Conservation (phyloP, 768 basidiomycete genomes). For the Dacryopinax spathularia region DNA sequence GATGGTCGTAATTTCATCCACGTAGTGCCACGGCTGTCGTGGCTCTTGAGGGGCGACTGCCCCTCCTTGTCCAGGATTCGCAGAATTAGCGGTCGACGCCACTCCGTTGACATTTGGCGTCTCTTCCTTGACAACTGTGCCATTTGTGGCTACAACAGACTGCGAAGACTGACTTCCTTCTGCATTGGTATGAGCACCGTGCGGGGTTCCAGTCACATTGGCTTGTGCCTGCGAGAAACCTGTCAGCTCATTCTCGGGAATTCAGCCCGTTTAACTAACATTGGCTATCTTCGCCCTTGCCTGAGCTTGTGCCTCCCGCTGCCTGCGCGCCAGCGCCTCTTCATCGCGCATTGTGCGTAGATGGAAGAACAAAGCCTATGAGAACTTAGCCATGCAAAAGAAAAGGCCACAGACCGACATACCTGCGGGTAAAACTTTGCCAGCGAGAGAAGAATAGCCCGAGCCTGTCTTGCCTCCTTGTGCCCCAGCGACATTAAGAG, state of each 20-base stretch:
- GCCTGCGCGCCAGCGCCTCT: constrained; percentile 28
- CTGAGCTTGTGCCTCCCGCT: constrained; percentile 19
- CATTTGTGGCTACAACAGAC: constrained; percentile 5
- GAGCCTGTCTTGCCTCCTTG: constrained; percentile 84
- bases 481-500: constrained; percentile 78
- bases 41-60: constrained; percentile 17
- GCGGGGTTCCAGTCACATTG: constrained; percentile 23
- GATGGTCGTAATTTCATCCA: constrained; percentile 86
- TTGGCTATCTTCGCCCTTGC: not conserved
- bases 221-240: constrained; percentile 4
- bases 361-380: constrained; percentile 86
- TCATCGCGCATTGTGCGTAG: constrained; percentile 75
- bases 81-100: not conserved
- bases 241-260: not conserved
- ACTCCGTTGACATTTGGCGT: constrained; percentile 5
- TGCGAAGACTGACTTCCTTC: constrained; percentile 2
- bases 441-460: constrained; percentile 74
- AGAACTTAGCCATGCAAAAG: not conserved
- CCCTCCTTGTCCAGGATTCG: constrained; percentile 9
- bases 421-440: constrained; percentile 90
- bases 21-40: constrained; percentile 67
- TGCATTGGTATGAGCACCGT: constrained; percentile 20
- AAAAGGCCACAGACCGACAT: constrained; percentile 15
- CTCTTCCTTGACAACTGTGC: constrained; percentile 14
- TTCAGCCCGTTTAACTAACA: not conserved